Percentiles rank a stretch among this genome's conserved stretches.
Conservation (phyloP, 108 stramenopile species). For the Pseudonitzschia delicatissima region DNA sequence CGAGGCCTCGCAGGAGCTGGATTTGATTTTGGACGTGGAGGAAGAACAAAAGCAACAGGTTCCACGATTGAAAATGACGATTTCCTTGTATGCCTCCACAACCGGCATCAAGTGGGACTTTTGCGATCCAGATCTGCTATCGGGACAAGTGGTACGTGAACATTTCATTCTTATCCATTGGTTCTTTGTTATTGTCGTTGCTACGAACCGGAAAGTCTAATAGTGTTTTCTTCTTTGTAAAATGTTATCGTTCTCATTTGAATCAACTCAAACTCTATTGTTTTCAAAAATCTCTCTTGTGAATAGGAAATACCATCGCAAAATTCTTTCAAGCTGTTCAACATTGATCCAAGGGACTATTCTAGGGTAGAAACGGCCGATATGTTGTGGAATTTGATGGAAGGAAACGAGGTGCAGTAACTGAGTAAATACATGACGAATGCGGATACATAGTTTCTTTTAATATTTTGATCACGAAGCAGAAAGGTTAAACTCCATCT, state of each 20-base stretch:
- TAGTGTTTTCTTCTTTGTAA: neutral
- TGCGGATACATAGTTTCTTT: too few species aligned
- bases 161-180: neutral
- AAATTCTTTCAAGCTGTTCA: slow-evolving; percentile 24
- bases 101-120: slow-evolving; percentile 60
- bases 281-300: too few species aligned
- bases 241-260: too few species aligned
- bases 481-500: too few species aligned
- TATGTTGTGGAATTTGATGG: slow-evolving; percentile 36
- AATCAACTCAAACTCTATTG: too few species aligned
- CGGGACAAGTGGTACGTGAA: slow-evolving; percentile 40
- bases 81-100: slow-evolving; percentile 41
- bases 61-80: slow-evolving; percentile 36
- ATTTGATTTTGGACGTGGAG: slow-evolving; percentile 40
- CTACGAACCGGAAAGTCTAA: too few species aligned
- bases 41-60: slow-evolving; percentile 39
- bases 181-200: neutral
- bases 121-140: slow-evolving; percentile 23
- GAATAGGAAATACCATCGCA: slow-evolving; percentile 34
- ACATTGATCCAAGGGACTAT: slow-evolving; percentile 39
- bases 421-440: too few species aligned
- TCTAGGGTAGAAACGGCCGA: slow-evolving; percentile 33
- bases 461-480: too few species aligned
- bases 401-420: slow-evolving; percentile 12
- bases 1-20: slow-evolving; percentile 34